A percentile compares a stretch with the other conserved stretches of the same genome.
These are phyloP conservation scores for Alternaria sp. DNA, from an alignment of 2,329 filamentous ascomycete genomes.

Conservation along the genomic window DNA sequence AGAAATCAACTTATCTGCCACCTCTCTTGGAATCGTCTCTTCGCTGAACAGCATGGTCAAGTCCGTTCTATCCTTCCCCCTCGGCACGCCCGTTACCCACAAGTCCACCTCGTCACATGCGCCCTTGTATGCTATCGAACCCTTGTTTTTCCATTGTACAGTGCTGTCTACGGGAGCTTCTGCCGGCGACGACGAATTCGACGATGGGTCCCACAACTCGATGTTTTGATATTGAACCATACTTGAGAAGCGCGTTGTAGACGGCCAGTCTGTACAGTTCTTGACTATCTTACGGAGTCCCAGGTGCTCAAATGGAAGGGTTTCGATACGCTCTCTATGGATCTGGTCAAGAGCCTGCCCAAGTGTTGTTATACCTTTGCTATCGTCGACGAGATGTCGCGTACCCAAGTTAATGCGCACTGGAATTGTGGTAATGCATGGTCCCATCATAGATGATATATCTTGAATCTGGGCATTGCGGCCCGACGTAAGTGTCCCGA, in stretches of 20 bases:
- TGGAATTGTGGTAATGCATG: background rate
- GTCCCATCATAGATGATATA: background rate
- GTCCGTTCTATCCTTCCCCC: background rate
- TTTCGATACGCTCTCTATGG: background rate
- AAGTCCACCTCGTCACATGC: background rate
- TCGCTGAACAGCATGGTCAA: background rate
- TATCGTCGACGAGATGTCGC: background rate
- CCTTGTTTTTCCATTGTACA: background rate
- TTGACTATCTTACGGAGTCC: background rate
- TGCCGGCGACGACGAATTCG: background rate
- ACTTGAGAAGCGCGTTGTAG: background rate
- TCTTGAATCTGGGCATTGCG: background rate
- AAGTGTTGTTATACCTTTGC: background rate
- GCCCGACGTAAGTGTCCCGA: background rate
- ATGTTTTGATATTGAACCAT: background rate
- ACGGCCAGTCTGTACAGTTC: background rate
- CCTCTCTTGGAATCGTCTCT: background rate
- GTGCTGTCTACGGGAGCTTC: background rate
- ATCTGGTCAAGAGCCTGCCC: background rate
- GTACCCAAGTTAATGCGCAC: background rate
- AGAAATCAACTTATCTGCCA: background rate
- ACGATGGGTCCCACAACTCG: background rate
- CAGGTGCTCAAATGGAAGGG: background rate
- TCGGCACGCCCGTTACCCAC: background rate
- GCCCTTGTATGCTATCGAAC: background rate